Evolutionary conservation across 2,329 filamentous ascomycete species (phyloP).

Genomic region (Xylariaceae sp.): DNA sequence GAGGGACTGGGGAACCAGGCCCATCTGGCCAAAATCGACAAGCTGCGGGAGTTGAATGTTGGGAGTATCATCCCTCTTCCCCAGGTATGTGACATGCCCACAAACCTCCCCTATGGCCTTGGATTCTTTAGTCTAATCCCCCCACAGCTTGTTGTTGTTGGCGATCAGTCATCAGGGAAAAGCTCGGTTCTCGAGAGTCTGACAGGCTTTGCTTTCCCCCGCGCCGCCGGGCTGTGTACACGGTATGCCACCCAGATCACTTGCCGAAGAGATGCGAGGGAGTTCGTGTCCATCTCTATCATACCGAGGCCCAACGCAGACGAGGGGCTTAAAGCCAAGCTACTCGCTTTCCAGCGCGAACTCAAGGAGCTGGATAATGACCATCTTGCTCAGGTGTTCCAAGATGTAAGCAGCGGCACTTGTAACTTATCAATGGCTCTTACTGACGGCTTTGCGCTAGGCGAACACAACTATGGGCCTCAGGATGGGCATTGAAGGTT

Average conservation of each 20-base stretch:
- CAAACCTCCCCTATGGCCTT: background rate
- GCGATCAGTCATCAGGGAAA: slow-evolving; percentile 80
- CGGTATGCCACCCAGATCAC: slow-evolving; percentile 45
- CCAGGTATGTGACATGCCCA: slow-evolving; percentile 17
- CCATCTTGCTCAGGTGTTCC: slow-evolving; percentile 36
- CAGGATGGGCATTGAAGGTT: slow-evolving; percentile 17
- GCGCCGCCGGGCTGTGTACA: slow-evolving; percentile 40
- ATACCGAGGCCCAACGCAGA: slow-evolving; percentile 28
- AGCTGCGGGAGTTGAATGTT: slow-evolving; percentile 34
- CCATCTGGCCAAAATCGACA: slow-evolving; percentile 33
- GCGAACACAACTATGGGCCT: slow-evolving; percentile 43
- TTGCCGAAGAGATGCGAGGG: slow-evolving; percentile 32
- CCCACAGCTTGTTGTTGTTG: slow-evolving; percentile 64
- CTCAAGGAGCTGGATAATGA: slow-evolving; percentile 45
- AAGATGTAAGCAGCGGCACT: slow-evolving; percentile 25
- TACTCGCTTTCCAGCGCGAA: slow-evolving; percentile 25
- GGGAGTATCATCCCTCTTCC: slow-evolving; percentile 30
- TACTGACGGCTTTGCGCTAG: slow-evolving; percentile 27
- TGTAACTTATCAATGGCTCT: slow-evolving; percentile 31
- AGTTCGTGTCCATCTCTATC: slow-evolving; percentile 39
- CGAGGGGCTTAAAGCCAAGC: slow-evolving; percentile 33
- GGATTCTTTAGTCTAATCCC: background rate
- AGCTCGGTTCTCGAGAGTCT: slow-evolving; percentile 71
- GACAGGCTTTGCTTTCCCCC: slow-evolving; percentile 44
- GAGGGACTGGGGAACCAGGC: slow-evolving; percentile 2